A percentile compares a stretch with the other conserved stretches of the same genome.
Evolutionary conservation across 2,329 filamentous ascomycete species (phyloP).

Genomic region (Fusarium sarcochroum): DNA sequence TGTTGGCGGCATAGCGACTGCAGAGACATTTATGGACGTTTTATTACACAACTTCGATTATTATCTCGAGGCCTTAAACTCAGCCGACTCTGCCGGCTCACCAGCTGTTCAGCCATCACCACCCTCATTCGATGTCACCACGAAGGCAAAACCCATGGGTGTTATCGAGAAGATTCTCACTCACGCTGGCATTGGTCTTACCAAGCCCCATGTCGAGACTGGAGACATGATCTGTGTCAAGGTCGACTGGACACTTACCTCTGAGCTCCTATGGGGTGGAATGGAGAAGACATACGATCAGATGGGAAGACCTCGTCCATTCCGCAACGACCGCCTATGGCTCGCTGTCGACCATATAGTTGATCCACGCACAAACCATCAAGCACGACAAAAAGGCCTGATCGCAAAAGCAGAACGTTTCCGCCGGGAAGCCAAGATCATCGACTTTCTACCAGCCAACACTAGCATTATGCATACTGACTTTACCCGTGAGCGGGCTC

Average conservation of each 20-base stretch:
- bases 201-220: neutral
- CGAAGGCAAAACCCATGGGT: neutral
- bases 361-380: constrained; percentile 58
- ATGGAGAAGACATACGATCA: constrained; percentile 53
- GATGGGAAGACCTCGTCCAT: constrained; percentile 59
- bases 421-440: constrained; percentile 59
- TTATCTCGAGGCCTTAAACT: constrained; percentile 32
- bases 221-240: constrained; percentile 13
- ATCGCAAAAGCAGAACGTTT: constrained; percentile 56
- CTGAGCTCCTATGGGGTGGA: constrained; percentile 14
- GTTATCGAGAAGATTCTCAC: constrained; percentile 9
- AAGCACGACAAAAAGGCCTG: constrained; percentile 54
- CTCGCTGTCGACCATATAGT: constrained; percentile 64
- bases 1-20: constrained; percentile 20
- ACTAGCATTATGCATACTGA: constrained; percentile 64
- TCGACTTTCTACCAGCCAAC: constrained; percentile 48
- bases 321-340: constrained; percentile 65
- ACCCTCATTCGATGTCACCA: neutral
- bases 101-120: neutral
- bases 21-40: constrained; percentile 19
- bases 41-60: constrained; percentile 27
- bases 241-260: constrained; percentile 15
- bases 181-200: constrained; percentile 3
- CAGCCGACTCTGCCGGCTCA: constrained; percentile 1
- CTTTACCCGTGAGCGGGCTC: constrained; percentile 59